These are phyloP conservation scores for Aspergillus jensenii DNA, from an alignment of 2,329 filamentous ascomycete species.

Conservation along the genomic window DNA sequence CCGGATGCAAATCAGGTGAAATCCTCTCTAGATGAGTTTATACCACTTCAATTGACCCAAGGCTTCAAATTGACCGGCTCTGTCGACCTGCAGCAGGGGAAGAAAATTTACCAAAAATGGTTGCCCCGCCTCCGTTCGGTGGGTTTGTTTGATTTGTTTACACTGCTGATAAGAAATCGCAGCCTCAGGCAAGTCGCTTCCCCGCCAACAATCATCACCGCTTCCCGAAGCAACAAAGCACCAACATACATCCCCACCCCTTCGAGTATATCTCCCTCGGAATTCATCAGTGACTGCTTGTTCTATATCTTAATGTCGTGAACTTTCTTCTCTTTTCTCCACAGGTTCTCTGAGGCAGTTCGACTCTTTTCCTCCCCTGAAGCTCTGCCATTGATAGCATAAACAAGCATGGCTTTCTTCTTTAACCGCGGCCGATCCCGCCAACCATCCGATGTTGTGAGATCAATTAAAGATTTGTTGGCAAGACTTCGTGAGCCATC, in stretches of 20 bases:
- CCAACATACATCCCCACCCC: conserved; percentile 3
- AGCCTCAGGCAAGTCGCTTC: conserved; percentile 20
- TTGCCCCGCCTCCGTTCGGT: conserved; percentile 20
- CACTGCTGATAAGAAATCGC: conserved; percentile 13
- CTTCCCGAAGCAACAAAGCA: conserved; percentile 11
- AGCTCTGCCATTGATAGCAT: conserved; percentile 12
- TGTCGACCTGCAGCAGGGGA: not conserved
- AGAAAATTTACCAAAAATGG: conserved; percentile 13
- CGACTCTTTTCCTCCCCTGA: conserved; percentile 13
- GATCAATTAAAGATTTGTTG: conserved; percentile 64
- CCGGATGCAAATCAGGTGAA: not conserved
- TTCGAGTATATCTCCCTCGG: not conserved
- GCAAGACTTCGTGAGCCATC: conserved; percentile 60
- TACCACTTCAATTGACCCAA: not conserved
- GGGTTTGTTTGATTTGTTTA: conserved; percentile 22
- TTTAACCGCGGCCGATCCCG: conserved; percentile 64
- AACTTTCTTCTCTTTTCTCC: not conserved
- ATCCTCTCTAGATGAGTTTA: not conserved
- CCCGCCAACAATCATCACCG: conserved; percentile 25
- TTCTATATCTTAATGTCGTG: not conserved
- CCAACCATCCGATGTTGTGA: conserved; percentile 61
- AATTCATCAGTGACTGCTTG: conserved; percentile 1
- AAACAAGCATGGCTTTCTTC: conserved; percentile 64
- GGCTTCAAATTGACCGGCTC: not conserved
- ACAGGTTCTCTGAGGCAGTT: not conserved